Evolutionary conservation across 2,329 filamentous ascomycete species (phyloP).

Genomic region (Xylaria sp.): DNA sequence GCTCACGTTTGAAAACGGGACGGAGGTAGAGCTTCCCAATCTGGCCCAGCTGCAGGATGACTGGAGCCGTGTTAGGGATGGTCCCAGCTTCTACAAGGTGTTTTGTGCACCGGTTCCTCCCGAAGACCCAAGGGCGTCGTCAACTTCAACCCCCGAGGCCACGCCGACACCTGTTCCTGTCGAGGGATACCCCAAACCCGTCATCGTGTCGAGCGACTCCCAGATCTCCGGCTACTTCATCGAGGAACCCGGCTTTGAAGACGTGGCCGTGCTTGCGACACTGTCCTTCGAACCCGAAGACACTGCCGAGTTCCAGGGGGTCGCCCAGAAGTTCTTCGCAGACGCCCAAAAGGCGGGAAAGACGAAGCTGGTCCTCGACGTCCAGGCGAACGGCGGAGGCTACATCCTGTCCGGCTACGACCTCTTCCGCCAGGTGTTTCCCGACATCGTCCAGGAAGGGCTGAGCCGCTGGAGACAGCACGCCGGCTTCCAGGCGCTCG

Average conservation of each 20-base stretch:
- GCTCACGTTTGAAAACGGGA: conserved; percentile 45
- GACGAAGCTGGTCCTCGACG: conserved; percentile 59
- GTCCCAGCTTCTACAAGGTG: conserved; percentile 33
- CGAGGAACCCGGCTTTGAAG: conserved; percentile 35
- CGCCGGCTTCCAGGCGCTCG: conserved; percentile 42
- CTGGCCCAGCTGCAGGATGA: conserved; percentile 40
- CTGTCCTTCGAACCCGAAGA: conserved; percentile 35
- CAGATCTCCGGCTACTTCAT: conserved; percentile 40
- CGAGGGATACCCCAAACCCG: conserved; percentile 35
- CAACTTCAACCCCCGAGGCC: conserved; percentile 13
- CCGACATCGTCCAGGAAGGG: conserved; percentile 46
- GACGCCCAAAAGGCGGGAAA: conserved; percentile 49
- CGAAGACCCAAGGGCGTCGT: conserved; percentile 7
- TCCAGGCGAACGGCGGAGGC: conserved; percentile 59
- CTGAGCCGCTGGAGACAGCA: conserved; percentile 45
- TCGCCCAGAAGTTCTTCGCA: conserved; percentile 38
- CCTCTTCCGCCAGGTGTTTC: conserved; percentile 58
- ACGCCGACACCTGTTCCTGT: conserved; percentile 17
- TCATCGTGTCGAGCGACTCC: conserved; percentile 35
- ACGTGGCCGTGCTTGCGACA: conserved; percentile 37
- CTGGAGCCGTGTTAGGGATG: conserved; percentile 39
- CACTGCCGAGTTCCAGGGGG: conserved; percentile 37
- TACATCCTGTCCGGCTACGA: conserved; percentile 58
- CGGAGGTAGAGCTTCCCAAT: conserved; percentile 37
- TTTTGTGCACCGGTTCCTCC: conserved; percentile 32